Evolutionary conservation across 2,329 filamentous ascomycete genomes (phyloP), one percentile per base, ranked within the genome.

Genomic region (Ophiosphaerella korrae): DNA sequence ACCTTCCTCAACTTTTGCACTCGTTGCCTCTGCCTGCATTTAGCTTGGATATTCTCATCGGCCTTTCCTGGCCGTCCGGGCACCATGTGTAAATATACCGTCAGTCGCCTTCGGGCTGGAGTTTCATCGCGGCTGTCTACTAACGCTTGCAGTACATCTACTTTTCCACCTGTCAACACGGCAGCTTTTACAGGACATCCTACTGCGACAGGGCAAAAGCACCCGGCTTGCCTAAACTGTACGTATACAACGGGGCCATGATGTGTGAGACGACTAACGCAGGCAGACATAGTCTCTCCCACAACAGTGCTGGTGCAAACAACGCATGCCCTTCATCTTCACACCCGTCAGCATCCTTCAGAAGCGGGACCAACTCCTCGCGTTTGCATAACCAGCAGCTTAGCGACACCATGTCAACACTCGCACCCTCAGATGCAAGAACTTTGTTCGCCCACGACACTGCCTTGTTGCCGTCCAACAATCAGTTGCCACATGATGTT

Each of bases 21-120:
- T 38, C 2, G 42, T 44, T 57, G 32, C 50, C 40, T 53, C 26
- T 37, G 21, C 34, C 40, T 41, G 8, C 40, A 36, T 4, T 9
- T 14, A 21, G 42, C 18, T 57, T 50, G 45, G 45, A 42, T 33
- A 38, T 21, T 3, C 24, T 26, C 43, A 36, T 55, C 40, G 49
- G 42, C 35, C 42, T 46, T 57, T 48, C 58, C 42, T 29, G 42
- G 34, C 26, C 11, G 11, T 7, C 26, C 7, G 11, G 52, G 40
- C 46, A 56, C 42, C 42, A 75, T 75, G 72, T 75, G 72, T 55
- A 42, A 58, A 6, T 75, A 72, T 53, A 50, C 42, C 51, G 44
- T 62, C 55, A 58, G 14, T 24, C 7, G 12, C 29, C 14, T 26
- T 24, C 8, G 2, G 23, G 9, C 13, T 29, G 11, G 26, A 11